These are phyloP conservation scores for Penicillium paneum DNA, from an alignment of 2,329 filamentous ascomycete species.

Conservation along the genomic window DNA sequence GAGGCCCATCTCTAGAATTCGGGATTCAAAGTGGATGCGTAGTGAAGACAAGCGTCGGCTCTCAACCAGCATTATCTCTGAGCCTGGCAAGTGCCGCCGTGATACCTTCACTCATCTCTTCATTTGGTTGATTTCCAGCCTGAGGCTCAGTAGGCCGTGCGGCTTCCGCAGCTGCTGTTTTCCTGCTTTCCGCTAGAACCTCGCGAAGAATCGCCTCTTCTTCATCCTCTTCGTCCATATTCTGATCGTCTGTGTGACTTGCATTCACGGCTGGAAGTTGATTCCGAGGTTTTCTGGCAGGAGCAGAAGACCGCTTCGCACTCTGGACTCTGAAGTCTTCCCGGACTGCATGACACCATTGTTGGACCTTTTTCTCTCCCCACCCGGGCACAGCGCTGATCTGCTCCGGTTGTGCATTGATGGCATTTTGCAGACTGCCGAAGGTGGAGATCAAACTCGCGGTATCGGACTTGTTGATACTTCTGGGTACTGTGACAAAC, in stretches of 20 bases:
- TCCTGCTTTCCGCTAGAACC: conserved; percentile 25
- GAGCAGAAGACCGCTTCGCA: conserved; percentile 56
- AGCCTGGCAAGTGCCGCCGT: conserved; percentile 58
- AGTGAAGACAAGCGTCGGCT: background rate
- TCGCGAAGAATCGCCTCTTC: conserved; percentile 48
- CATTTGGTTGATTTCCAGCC: conserved; percentile 2
- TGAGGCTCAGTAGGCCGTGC: background rate
- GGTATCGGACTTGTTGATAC: conserved; percentile 92
- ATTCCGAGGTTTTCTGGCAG: conserved; percentile 24
- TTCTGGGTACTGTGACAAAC: conserved; percentile 85
- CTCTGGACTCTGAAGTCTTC: conserved; percentile 79
- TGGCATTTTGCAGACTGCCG: conserved; percentile 78
- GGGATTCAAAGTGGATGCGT: background rate
- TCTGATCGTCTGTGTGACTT: conserved; percentile 3
- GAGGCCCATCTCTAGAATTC: background rate
- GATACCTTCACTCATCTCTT: conserved; percentile 56
- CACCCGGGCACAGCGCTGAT: conserved; percentile 82
- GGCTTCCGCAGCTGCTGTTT: conserved; percentile 17
- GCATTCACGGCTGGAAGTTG: conserved; percentile 14
- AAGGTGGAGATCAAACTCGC: conserved; percentile 87
- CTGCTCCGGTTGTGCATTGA: conserved; percentile 86
- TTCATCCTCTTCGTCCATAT: conserved; percentile 34
- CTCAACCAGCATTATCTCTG: conserved; percentile 38
- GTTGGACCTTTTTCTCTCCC: conserved; percentile 91
- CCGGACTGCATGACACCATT: conserved; percentile 76